phyloP scores from a whole-genome alignment of 2,329 filamentous ascomycete species.

The Pseudogymnoascus sp. region DNA sequence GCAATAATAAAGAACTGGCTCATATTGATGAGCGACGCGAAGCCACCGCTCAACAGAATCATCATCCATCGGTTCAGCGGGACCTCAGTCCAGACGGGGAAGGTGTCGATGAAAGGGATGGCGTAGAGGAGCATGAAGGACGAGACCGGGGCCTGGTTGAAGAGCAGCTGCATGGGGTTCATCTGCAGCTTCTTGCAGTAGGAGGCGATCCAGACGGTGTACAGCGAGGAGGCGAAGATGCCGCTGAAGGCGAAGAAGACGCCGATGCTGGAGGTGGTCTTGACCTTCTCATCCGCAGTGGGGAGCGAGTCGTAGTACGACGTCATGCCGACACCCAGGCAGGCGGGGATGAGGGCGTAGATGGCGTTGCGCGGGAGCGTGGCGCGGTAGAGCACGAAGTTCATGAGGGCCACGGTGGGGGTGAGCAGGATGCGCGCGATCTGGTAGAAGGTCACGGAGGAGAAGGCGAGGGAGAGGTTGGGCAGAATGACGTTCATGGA shows the following conservation, averaged over 20 bases:
- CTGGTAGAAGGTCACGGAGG: slow-evolving; percentile 62
- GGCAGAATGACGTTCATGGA: slow-evolving; percentile 60
- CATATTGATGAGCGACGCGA: slow-evolving; percentile 58
- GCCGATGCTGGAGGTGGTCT: slow-evolving; percentile 50
- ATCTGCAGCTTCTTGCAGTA: slow-evolving; percentile 58
- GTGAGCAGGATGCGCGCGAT: slow-evolving; percentile 59
- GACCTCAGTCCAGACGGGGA: slow-evolving; percentile 48
- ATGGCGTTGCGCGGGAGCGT: slow-evolving; percentile 47
- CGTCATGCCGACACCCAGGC: slow-evolving; percentile 55
- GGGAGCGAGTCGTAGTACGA: slow-evolving; percentile 60
- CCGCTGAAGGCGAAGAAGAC: slow-evolving; percentile 55
- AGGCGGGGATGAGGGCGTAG: slow-evolving; percentile 50
- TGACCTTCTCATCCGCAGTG: slow-evolving; percentile 37
- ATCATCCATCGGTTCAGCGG: slow-evolving; percentile 45
- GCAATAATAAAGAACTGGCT: slow-evolving; percentile 56
- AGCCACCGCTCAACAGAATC: slow-evolving; percentile 52
- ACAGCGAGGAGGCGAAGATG: slow-evolving; percentile 57
- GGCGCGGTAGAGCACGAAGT: slow-evolving; percentile 51
- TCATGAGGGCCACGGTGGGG: slow-evolving; percentile 56
- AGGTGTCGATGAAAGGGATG: slow-evolving; percentile 57
- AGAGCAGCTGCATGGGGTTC: slow-evolving; percentile 60
- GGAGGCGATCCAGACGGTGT: slow-evolving; percentile 60
- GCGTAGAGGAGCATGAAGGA: slow-evolving; percentile 55
- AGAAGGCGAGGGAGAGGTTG: slow-evolving; percentile 59
- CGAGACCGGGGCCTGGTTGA: slow-evolving; percentile 58